Percentiles rank a stretch among this genome's conserved stretches.
These are phyloP conservation scores for Dothidotthia symphoricarpi DNA, from an alignment of 2,329 filamentous ascomycete species.

Conservation along the genomic window DNA sequence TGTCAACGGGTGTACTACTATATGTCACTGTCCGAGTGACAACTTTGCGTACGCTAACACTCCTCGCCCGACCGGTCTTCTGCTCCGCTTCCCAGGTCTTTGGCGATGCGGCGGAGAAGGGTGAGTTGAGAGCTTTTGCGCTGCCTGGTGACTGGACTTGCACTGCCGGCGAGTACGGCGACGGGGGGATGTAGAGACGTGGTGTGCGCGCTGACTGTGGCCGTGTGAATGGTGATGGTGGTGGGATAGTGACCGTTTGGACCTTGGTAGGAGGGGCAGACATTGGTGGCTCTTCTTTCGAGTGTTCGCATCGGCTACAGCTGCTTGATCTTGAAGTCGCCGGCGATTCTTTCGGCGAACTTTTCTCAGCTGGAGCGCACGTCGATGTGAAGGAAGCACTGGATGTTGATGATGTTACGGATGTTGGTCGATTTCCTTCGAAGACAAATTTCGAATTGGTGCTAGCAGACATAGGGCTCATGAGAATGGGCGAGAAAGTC, in stretches of 20 bases:
- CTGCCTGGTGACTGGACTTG: conserved; percentile 65
- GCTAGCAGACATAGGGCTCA: conserved; percentile 64
- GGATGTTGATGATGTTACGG: conserved; percentile 40
- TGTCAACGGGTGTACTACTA: conserved; percentile 55
- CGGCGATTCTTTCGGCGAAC: conserved; percentile 36
- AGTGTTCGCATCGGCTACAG: conserved; percentile 38
- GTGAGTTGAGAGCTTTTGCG: conserved; percentile 57
- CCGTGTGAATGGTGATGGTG: conserved; percentile 62
- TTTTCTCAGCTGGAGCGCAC: conserved; percentile 33
- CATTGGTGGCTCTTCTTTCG: conserved; percentile 41
- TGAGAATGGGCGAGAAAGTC: conserved; percentile 68
- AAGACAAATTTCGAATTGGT: conserved; percentile 55
- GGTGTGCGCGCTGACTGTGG: conserved; percentile 60
- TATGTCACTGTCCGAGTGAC: conserved; percentile 94
- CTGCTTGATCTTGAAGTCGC: conserved; percentile 41
- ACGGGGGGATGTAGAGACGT: conserved; percentile 72
- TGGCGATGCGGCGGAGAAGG: conserved; percentile 72
- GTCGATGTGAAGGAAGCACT: conserved; percentile 39
- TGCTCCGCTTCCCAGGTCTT: conserved; percentile 76
- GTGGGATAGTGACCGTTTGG: conserved; percentile 59
- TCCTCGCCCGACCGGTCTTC: conserved; percentile 60
- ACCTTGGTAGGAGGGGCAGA: conserved; percentile 46
- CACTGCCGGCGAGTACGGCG: conserved; percentile 63
- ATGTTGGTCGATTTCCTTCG: conserved; percentile 43
- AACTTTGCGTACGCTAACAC: conserved; percentile 76